These are phyloP conservation scores for Blastocystis sp. DNA, from an alignment of 352 stramenopile species.

Conservation along the genomic window DNA sequence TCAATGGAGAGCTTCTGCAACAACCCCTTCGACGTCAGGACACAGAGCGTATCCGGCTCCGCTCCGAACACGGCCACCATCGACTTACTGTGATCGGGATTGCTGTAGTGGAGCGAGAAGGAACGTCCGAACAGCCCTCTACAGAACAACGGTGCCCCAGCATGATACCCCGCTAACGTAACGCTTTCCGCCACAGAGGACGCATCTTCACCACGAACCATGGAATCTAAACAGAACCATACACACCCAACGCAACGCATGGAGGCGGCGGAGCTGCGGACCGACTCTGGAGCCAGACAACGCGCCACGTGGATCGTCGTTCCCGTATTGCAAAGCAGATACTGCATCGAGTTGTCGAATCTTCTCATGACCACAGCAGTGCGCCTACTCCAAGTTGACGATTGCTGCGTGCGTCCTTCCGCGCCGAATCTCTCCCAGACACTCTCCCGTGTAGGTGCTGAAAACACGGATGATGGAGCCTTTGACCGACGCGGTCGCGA, in stretches of 20 bases:
- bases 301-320: constrained; percentile 21
- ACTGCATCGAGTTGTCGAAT: constrained; percentile 20
- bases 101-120: neutral
- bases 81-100: constrained; percentile 14
- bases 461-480: constrained; percentile 33
- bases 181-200: neutral
- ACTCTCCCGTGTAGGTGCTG: neutral
- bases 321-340: constrained; percentile 26
- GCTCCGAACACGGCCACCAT: constrained; percentile 27
- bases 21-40: constrained; percentile 12
- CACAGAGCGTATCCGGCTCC: constrained; percentile 27
- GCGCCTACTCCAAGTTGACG: neutral
- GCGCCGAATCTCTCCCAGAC: neutral
- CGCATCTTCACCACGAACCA: neutral
- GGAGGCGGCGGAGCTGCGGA: neutral
- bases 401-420: neutral
- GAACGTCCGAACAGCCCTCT: constrained; percentile 5
- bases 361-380: neutral
- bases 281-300: neutral
- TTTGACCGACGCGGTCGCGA: neutral
- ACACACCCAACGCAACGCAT: neutral
- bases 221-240: neutral
- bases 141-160: neutral
- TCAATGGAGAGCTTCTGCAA: constrained; percentile 26
- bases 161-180: neutral